These are phyloP conservation scores for Tetrapisispora namnaoensis DNA, from an alignment of 805 yeast species.

Conservation along the genomic window DNA sequence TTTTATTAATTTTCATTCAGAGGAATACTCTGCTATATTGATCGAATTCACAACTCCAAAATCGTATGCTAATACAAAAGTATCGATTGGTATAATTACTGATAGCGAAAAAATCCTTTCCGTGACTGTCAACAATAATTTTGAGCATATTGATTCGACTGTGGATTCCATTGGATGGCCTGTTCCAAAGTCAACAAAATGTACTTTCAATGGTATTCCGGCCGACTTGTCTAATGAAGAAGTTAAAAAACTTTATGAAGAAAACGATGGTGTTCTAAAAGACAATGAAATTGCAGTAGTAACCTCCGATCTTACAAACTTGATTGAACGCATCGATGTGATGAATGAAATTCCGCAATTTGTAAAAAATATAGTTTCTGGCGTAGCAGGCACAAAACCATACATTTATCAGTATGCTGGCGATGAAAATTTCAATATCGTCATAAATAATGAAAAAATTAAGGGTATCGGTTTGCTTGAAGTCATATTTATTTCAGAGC, in stretches of 20 bases:
- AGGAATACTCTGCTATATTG: constrained; percentile 59
- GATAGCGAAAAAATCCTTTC: constrained; percentile 52
- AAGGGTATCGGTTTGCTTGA: constrained; percentile 27
- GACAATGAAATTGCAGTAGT: constrained; percentile 40
- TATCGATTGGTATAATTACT: constrained; percentile 68
- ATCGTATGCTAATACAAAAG: constrained; percentile 75
- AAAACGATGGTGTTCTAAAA: constrained; percentile 37
- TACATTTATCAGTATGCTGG: constrained; percentile 87
- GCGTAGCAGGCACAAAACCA: constrained; percentile 95
- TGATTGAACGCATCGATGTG: constrained; percentile 90
- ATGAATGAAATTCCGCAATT: constrained; percentile 95
- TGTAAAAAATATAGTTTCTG: constrained; percentile 86
- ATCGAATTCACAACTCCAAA: constrained; percentile 96
- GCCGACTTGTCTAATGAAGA: constrained; percentile 30
- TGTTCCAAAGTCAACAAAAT: constrained; percentile 60
- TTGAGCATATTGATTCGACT: constrained; percentile 45
- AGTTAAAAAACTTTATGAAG: constrained; percentile 24
- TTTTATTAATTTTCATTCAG: constrained; percentile 79
- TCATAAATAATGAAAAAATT: constrained; percentile 11
- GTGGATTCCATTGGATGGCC: constrained; percentile 88
- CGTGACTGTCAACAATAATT: constrained; percentile 57
- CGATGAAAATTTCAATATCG: constrained; percentile 26
- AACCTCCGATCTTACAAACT: constrained; percentile 47
- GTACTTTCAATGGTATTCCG: constrained; percentile 44
- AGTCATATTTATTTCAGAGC: constrained; percentile 28